A percentile compares a stretch with the other conserved stretches of the same genome.
Evolutionary conservation across 805 yeast species (phyloP).

Genomic region (Monosporozyma servazzii): DNA sequence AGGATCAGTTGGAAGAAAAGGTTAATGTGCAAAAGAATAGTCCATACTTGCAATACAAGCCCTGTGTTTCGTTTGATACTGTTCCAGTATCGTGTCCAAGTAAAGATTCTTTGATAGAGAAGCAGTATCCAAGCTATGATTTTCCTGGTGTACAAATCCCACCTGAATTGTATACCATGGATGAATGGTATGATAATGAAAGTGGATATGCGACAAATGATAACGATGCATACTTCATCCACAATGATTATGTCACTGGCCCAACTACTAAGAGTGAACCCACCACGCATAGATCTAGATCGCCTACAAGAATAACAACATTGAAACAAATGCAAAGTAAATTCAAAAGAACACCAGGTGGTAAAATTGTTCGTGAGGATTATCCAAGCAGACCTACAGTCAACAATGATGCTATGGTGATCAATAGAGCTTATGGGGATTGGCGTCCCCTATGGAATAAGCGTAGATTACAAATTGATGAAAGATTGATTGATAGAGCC

Average conservation of each 20-base stretch:
- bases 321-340: constrained; percentile 5
- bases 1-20: neutral
- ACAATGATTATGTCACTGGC: constrained; percentile 10
- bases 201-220: constrained; percentile 11
- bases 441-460: constrained; percentile 20
- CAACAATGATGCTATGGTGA: constrained; percentile 23
- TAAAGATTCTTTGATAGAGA: constrained; percentile 11
- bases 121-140: constrained; percentile 8
- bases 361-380: constrained; percentile 27
- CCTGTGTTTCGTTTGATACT: constrained; percentile 29
- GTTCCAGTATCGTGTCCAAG: constrained; percentile 19
- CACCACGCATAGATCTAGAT: constrained; percentile 1
- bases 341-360: constrained; percentile 24
- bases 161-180: constrained; percentile 25
- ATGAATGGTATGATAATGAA: constrained; percentile 29
- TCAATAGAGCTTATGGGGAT: constrained; percentile 17
- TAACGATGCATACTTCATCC: constrained; percentile 10
- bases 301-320: constrained; percentile 6
- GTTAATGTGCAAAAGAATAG: neutral
- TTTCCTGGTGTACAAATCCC: constrained; percentile 23
- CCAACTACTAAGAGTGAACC: neutral
- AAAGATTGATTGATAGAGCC: constrained; percentile 12
- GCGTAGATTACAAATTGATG: constrained; percentile 12
- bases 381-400: constrained; percentile 30
- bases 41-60: constrained; percentile 10